Evolutionary conservation across 2,329 filamentous ascomycete species (phyloP).

Genomic region (Penicillium brasilianum): DNA sequence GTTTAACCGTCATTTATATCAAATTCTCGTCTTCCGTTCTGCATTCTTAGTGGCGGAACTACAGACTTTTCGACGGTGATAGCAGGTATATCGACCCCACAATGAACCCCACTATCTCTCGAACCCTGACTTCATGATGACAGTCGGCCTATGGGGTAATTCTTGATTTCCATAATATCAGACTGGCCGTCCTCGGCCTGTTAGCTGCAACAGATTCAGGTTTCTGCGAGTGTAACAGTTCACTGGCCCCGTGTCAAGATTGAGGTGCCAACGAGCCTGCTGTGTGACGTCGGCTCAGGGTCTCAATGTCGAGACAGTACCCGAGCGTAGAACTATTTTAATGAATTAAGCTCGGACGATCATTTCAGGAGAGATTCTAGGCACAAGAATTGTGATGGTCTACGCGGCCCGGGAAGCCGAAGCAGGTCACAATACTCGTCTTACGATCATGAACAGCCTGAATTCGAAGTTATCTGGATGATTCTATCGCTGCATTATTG

Average conservation of each 20-base stretch:
- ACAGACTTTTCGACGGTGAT: conserved; percentile 6
- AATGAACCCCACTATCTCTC: background rate
- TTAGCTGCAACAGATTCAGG: background rate
- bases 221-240: background rate
- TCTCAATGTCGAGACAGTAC: background rate
- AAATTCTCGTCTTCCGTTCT: background rate
- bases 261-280: background rate
- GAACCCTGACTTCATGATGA: background rate
- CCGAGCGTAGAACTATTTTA: background rate
- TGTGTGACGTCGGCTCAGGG: background rate
- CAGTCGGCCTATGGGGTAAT: background rate
- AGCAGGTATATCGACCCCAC: background rate
- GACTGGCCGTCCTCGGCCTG: background rate
- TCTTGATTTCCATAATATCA: background rate
- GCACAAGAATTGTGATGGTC: background rate
- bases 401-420: background rate
- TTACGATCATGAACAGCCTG: background rate
- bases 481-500: no score
- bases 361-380: background rate
- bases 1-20: background rate
- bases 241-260: background rate
- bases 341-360: background rate
- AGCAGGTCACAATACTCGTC: background rate
- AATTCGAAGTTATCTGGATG: background rate
- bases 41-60: background rate